These are phyloP conservation scores for Candida khao-thaluensis DNA, from an alignment of 805 yeast genomes.

Conservation along the genomic window DNA sequence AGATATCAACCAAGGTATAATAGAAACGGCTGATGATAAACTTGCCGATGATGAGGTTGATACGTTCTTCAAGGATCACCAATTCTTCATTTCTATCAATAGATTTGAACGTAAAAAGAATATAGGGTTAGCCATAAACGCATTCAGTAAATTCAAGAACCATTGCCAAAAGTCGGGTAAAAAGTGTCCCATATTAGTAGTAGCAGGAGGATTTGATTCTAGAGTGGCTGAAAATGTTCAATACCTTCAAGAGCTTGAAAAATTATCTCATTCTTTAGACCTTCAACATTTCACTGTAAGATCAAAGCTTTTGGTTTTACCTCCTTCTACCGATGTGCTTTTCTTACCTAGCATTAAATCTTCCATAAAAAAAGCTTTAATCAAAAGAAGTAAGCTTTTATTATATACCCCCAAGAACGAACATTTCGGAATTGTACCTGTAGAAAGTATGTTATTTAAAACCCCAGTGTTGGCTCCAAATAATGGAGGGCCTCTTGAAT, in stretches of 20 bases:
- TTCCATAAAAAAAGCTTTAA: slow-evolving; percentile 57
- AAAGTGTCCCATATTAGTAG: slow-evolving; percentile 49
- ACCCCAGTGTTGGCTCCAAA: slow-evolving; percentile 84
- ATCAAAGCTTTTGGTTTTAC: slow-evolving; percentile 37
- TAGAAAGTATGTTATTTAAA: slow-evolving; percentile 86
- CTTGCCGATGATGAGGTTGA: slow-evolving; percentile 31
- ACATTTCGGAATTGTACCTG: slow-evolving; percentile 97
- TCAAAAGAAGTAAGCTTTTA: slow-evolving; percentile 56
- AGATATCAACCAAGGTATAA: slow-evolving; percentile 31
- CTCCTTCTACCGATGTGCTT: slow-evolving; percentile 47
- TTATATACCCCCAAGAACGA: slow-evolving; percentile 89
- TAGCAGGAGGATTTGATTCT: slow-evolving; percentile 91
- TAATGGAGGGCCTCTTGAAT: slow-evolving; percentile 92
- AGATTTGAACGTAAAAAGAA: slow-evolving; percentile 88
- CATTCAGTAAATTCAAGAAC: slow-evolving; percentile 51
- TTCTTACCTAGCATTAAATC: slow-evolving; percentile 82
- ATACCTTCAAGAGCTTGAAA: slow-evolving; percentile 61
- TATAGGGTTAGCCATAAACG: slow-evolving; percentile 69
- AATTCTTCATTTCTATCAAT: slow-evolving; percentile 71
- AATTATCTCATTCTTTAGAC: slow-evolving; percentile 43
- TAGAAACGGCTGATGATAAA: slow-evolving; percentile 19
- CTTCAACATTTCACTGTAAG: slow-evolving; percentile 48
- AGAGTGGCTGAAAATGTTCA: slow-evolving; percentile 73
- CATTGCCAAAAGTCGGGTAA: slow-evolving; percentile 25
- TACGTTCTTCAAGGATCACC: slow-evolving; percentile 32